Evolutionary conservation across 345 rosid species (phyloP).

Genomic region (Turnera subulata): DNA sequence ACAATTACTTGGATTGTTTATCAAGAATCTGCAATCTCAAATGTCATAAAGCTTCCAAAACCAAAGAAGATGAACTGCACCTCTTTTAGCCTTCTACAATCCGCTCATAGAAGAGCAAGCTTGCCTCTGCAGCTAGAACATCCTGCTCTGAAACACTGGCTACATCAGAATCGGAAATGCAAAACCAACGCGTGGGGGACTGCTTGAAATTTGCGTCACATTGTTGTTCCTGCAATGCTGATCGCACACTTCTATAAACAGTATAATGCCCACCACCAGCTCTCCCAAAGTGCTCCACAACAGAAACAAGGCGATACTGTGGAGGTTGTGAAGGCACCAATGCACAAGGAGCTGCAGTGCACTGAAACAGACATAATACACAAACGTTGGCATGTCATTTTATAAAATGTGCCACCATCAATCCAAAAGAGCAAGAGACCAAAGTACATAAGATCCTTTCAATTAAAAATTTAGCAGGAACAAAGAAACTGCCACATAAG

Average conservation of each 20-base stretch:
- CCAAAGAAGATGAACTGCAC: too few species aligned
- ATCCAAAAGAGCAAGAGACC: too few species aligned
- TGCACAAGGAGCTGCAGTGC: not conserved
- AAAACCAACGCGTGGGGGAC: constrained; percentile 49
- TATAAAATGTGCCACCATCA: too few species aligned
- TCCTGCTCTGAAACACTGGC: constrained; percentile 52
- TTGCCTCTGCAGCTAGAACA: constrained; percentile 77
- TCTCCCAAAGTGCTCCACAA: constrained; percentile 82
- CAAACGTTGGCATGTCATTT: too few species aligned
- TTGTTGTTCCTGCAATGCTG: constrained; percentile 16
- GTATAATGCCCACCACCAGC: constrained; percentile 80
- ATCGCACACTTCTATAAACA: constrained; percentile 53
- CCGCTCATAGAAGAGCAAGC: constrained; percentile 82
- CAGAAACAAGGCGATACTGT: constrained; percentile 58
- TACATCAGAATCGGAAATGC: constrained; percentile 76
- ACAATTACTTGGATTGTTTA: too few species aligned
- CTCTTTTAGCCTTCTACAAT: constrained; percentile 24
- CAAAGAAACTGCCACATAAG: too few species aligned
- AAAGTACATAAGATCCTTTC: too few species aligned
- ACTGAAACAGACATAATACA: constrained; percentile 17
- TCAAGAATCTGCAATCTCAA: too few species aligned
- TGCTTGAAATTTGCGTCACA: constrained; percentile 16
- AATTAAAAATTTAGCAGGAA: too few species aligned
- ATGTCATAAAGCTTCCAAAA: too few species aligned
- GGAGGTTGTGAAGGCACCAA: constrained; percentile 22